Evolutionary conservation across 31 red algal genomes (phyloP), one percentile per base, ranked within the genome.

Genomic region (Odonthalia washingtoniensis): DNA sequence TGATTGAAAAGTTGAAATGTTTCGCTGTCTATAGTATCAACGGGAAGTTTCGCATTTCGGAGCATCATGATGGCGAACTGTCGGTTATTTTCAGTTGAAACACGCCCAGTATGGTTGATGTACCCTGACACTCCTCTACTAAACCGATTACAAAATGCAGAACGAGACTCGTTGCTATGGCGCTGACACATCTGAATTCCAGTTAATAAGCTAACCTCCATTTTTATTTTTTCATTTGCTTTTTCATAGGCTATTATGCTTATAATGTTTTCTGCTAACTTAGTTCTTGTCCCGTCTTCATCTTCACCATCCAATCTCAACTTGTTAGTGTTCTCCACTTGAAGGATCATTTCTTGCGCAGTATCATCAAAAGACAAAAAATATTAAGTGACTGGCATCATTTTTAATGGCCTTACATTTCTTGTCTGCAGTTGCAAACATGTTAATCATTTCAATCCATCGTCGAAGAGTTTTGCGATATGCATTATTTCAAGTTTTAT

Each of bases 31-130:
- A 90, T 62, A 12, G 78, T 90, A 28, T 83, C 78, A 3, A 39
- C 6, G 35, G 78, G 46, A 3, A 90, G 65, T 0, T 66, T 57
- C 12, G 87, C 77, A 34, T 90, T 90, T 1, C 46, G 0, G 2
- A 82, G 36, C 87, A 90, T 75, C 1, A 83, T 4, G 42, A 77
- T 46, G 18, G 87, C 78, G 36, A 90, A 90, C 78, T 82, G 65
- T 1, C 87, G 74, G 2, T 36, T 83, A 12, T 46, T 44, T 4
- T 40, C 9, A 2, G 75, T 1, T 0, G 63, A 12, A 1, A 90
- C 31, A 0, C 40, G 49, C 14, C 40, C 3, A 30, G 67, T 83
- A 28, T 90, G 78, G 32, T 62, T 82, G 14, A 52, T 57, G 69
- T 90, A 90, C 5, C 44, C 21, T 4, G 87, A 77, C 1, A 90